Conservation (phyloP, 1,284 basidiomycete species). For the Irpex lacteus region DNA sequence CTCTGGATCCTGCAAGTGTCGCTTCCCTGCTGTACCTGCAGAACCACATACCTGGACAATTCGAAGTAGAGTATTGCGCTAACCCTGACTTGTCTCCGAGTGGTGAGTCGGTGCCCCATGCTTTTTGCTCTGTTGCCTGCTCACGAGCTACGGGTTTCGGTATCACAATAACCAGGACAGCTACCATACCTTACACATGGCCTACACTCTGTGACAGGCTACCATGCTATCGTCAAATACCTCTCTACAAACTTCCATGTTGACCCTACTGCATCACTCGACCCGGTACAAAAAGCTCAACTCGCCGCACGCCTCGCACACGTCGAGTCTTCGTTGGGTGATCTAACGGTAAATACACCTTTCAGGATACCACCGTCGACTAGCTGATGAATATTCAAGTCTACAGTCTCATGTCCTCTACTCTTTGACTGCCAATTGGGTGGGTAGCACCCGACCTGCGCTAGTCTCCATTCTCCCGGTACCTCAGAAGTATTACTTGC, state of each 20-base stretch:
- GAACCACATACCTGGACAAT: conserved; percentile 59
- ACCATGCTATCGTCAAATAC: conserved; percentile 64
- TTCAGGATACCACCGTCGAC: not conserved
- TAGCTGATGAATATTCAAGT: conserved; percentile 10
- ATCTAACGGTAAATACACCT: conserved; percentile 55
- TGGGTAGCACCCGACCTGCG: conserved; percentile 46
- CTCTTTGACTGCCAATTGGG: conserved; percentile 62
- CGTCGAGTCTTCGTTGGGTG: conserved; percentile 62
- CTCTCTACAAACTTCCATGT: conserved; percentile 38
- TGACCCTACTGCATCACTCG: conserved; percentile 46
- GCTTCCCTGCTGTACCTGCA: conserved; percentile 67
- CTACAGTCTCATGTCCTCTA: conserved; percentile 55
- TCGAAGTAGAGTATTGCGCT: conserved; percentile 55
- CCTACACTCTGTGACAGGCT: conserved; percentile 44
- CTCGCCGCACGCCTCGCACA: conserved; percentile 61
- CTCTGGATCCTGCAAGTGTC: conserved; percentile 63
- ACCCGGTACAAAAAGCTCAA: conserved; percentile 45
- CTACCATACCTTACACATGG: conserved; percentile 68
- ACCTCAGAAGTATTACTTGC: conserved; percentile 73
- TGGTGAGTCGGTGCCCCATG: conserved; percentile 45
- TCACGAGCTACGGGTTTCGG: no score
- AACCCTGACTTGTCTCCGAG: conserved; percentile 76
- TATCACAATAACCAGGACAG: conserved; percentile 44
- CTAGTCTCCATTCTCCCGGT: conserved; percentile 57
- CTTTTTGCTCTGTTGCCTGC: not conserved